Percentiles rank a stretch among this genome's conserved stretches.
Conservation (phyloP, 768 basidiomycete genomes). For the Serendipita sp. region DNA sequence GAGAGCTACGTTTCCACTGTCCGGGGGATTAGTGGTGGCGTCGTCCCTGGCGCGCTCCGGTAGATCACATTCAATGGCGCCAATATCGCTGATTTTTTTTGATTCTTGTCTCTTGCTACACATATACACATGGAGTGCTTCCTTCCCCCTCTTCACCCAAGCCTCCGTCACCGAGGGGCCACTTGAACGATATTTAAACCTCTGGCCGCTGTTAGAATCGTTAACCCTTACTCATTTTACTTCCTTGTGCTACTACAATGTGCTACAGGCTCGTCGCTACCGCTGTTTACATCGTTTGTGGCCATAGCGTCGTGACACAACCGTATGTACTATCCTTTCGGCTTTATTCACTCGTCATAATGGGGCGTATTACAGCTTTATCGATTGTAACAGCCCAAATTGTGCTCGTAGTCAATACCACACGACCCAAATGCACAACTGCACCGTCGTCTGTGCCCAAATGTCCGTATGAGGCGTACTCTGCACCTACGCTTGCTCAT, state of each 20-base stretch:
- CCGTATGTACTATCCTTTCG: neutral
- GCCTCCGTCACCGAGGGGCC: neutral
- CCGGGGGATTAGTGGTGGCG: too few species aligned
- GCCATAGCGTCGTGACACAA: neutral
- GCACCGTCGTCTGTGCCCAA: neutral
- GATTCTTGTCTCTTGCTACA: neutral
- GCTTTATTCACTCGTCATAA: neutral
- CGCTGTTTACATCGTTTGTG: neutral
- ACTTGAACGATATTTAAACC: neutral
- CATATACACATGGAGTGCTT: slow-evolving; percentile 1
- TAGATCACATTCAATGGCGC: too few species aligned
- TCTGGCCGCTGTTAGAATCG: neutral
- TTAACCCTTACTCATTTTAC: too few species aligned
- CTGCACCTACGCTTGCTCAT: too few species aligned
- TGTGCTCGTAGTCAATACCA: slow-evolving; percentile 6
- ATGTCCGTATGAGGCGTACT: neutral
- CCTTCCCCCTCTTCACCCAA: neutral
- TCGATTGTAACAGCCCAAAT: slow-evolving; percentile 5
- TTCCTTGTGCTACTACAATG: neutral
- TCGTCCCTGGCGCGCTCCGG: too few species aligned
- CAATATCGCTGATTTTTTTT: too few species aligned
- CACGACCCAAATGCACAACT: neutral
- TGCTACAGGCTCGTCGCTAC: slow-evolving; percentile 1
- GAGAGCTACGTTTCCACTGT: too few species aligned
- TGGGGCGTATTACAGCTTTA: neutral